phyloP scores from a whole-genome alignment of 2,329 filamentous ascomycete genomes.

The Xylariales sp. region DNA sequence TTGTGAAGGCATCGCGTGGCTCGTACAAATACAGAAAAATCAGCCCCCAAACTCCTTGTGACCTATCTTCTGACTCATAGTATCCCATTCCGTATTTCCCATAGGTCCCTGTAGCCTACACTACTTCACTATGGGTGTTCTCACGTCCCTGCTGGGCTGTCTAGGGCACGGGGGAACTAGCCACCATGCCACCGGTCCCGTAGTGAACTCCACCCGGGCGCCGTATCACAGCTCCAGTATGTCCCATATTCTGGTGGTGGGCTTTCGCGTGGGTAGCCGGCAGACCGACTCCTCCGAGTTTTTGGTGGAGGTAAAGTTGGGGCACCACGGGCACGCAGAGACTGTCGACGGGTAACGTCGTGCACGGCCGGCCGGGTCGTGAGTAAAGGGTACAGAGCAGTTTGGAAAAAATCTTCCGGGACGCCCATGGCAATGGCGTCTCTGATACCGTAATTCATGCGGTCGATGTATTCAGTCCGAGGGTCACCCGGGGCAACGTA shows the following conservation, averaged over 20 bases:
- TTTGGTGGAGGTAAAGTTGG: neutral
- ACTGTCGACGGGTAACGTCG: neutral
- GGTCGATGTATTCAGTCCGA: constrained; percentile 16
- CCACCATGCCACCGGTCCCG: neutral
- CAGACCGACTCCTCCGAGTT: neutral
- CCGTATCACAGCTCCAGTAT: neutral
- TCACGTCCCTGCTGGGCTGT: too few species aligned
- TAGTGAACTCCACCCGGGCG: neutral
- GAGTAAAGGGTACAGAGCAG: neutral
- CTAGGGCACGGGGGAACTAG: neutral
- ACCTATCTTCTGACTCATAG: too few species aligned
- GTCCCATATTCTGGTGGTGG: neutral
- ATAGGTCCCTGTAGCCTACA: too few species aligned
- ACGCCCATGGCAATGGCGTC: constrained; percentile 15
- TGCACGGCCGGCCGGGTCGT: neutral
- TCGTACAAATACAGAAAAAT: too few species aligned
- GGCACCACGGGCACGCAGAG: neutral
- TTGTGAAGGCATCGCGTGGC: too few species aligned
- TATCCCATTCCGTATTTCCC: too few species aligned
- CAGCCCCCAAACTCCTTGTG: too few species aligned
- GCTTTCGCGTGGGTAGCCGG: neutral
- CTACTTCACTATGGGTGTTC: too few species aligned
- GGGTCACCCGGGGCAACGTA: neutral
- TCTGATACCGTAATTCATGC: constrained; percentile 17
- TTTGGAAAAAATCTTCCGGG: constrained; percentile 13